Evolutionary conservation across 495 filamentous ascomycete genomes (phyloP), one percentile per base, ranked within the genome.

Genomic region (Penicillium arizonense): DNA sequence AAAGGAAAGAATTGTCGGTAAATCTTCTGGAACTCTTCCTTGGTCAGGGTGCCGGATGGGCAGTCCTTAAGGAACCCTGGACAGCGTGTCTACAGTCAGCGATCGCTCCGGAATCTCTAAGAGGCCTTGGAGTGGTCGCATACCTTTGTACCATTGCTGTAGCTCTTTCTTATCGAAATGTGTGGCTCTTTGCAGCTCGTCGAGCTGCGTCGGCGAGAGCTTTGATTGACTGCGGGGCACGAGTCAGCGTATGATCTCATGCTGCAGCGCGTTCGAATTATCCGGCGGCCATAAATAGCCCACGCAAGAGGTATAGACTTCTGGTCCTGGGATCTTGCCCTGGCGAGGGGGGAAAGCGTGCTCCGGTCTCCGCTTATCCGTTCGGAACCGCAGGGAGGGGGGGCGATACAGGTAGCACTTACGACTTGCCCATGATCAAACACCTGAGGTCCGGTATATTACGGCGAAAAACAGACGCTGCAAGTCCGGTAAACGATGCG

Each of bases 141-240:
- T 64, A 96, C 94, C 94, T 78, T 97, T 97, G 71, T 98, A 98
- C 94, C 94, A 98, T 88, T 97, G 95, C 71, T 99, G 94, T 59
- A 99, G 74, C 72, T 99, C 94, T 77, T 97, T 99, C 85, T 97
- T 97, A 77, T 99, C 94, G 64, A 99, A 99, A 72, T 97, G 90
- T 20, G 94, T 99, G 46, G 90, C 89, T 77, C 87, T 90, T 68
- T 97, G 92, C 60, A 99, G 84, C 74, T 99, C 94, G 44, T 83
- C 84, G 58, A 99, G 86, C 77, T 97, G 91, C 65, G 95, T 85
- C 61, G 91, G 89, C 36, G 91, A 96, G 62, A 99, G 88, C 77
- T 97, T 98, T 33, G 89, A 93, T 73, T 94, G 89, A 65, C 90
- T 95, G 44, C 9, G 24, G 28, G 30, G n/a, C 13, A 51, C 10